Percentiles rank a stretch among this genome's conserved stretches.
phyloP scores from a whole-genome alignment of 1,139 yeast species.

The Taphrina wiesneri region DNA sequence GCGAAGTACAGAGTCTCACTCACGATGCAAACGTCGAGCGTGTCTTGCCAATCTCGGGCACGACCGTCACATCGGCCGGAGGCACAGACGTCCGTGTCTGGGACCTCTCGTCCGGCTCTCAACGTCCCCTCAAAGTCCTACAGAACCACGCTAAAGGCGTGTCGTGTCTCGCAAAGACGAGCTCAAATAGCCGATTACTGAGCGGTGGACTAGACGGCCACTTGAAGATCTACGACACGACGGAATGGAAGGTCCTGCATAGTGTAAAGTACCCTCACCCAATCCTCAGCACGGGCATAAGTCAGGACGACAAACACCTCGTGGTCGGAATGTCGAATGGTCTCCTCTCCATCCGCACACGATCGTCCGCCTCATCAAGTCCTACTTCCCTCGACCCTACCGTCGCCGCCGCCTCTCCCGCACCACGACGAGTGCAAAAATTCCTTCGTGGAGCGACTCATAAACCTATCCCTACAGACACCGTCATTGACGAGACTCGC shows the following conservation, averaged over 20 bases:
- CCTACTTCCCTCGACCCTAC: constrained; percentile 39
- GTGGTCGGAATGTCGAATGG: constrained; percentile 96
- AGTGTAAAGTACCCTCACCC: constrained; percentile 50
- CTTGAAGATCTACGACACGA: constrained; percentile 86
- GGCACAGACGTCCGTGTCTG: constrained; percentile 86
- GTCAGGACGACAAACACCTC: constrained; percentile 80
- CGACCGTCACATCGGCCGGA: constrained; percentile 77
- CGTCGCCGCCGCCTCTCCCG: constrained; percentile 35
- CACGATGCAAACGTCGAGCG: constrained; percentile 86
- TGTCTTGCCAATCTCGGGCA: constrained; percentile 68
- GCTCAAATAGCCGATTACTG: constrained; percentile 67
- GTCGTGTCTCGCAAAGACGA: constrained; percentile 61
- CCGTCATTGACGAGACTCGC: constrained; percentile 57
- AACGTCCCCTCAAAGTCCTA: constrained; percentile 51
- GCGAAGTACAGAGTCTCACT: constrained; percentile 47
- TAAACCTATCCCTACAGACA: constrained; percentile 82
- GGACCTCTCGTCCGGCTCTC: constrained; percentile 77
- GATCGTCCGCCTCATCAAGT: constrained; percentile 57
- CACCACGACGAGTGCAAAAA: constrained; percentile 58
- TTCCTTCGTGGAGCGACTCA: constrained; percentile 92
- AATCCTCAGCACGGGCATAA: constrained; percentile 33
- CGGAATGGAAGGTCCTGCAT: constrained; percentile 83
- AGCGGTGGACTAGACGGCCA: constrained; percentile 98
- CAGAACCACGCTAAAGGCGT: constrained; percentile 90
- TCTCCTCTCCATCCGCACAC: constrained; percentile 79